phyloP scores from a whole-genome alignment of 768 basidiomycete species.

The Boletus fagicola region DNA sequence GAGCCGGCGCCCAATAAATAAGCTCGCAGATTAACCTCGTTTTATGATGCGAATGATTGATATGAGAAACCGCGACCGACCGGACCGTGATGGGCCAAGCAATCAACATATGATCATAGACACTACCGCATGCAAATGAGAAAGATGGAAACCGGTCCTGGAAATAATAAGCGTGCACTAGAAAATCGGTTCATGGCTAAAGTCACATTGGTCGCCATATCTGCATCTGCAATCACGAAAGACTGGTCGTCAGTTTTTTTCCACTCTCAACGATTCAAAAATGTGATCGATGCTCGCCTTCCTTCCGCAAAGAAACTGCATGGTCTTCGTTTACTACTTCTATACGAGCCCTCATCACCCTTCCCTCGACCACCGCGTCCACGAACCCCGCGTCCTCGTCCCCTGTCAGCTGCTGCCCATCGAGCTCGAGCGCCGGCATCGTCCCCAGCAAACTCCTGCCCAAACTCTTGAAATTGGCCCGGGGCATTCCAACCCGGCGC shows the following conservation, averaged over 20 bases:
- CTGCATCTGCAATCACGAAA: slow-evolving; percentile 70
- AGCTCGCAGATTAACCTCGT: slow-evolving; percentile 16
- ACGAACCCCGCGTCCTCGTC: slow-evolving; percentile 53
- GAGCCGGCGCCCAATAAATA: slow-evolving; percentile 11
- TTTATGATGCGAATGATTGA: neutral
- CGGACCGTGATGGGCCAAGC: slow-evolving; percentile 6
- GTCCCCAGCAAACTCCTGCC: slow-evolving; percentile 48
- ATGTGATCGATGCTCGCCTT: slow-evolving; percentile 76
- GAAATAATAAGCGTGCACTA: slow-evolving; percentile 12
- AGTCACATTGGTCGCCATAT: slow-evolving; percentile 87
- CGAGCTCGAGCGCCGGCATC: slow-evolving; percentile 43
- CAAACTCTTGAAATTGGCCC: slow-evolving; percentile 45
- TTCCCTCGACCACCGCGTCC: slow-evolving; percentile 58
- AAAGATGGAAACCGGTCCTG: neutral
- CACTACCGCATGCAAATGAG: slow-evolving; percentile 15
- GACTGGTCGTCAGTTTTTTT: slow-evolving; percentile 36
- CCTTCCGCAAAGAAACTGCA: slow-evolving; percentile 89
- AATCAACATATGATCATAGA: slow-evolving; percentile 16
- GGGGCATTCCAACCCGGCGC: slow-evolving; percentile 38
- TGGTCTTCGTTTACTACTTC: slow-evolving; percentile 81
- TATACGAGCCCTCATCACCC: slow-evolving; percentile 61
- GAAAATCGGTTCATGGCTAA: slow-evolving; percentile 59
- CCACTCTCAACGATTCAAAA: slow-evolving; percentile 20
- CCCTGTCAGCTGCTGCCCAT: slow-evolving; percentile 44
- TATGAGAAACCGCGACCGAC: neutral